These are phyloP conservation scores for Calophaca sinica DNA, from an alignment of 306 rosid genomes.

Conservation along the genomic window DNA sequence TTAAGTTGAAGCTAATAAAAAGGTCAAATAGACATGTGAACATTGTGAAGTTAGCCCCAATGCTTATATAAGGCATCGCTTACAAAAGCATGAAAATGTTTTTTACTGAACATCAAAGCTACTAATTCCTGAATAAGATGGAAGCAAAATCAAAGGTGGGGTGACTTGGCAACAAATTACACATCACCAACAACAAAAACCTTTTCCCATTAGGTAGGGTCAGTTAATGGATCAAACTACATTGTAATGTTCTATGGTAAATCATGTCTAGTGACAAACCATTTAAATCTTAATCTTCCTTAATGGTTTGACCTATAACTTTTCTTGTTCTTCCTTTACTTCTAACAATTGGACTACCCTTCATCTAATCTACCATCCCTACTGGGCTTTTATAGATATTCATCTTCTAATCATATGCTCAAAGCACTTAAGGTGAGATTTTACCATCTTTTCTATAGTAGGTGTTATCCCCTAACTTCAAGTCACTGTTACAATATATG, in stretches of 20 bases:
- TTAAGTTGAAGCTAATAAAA: not conserved
- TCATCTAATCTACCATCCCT: not conserved
- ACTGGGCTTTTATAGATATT: not conserved
- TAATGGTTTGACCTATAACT: not conserved
- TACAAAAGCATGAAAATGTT: not conserved
- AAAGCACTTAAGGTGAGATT: not conserved
- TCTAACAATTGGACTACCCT: not conserved
- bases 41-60: not conserved
- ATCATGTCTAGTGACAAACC: constrained; percentile 6
- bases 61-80: not conserved
- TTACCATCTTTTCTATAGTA: not conserved
- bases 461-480: not conserved
- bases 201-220: not conserved
- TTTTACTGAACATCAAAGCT: constrained; percentile 12
- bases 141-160: not conserved
- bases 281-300: not conserved
- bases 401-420: not conserved
- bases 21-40: not conserved
- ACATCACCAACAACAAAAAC: not conserved
- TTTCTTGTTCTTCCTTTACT: not conserved
- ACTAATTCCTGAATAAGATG: constrained; percentile 6
- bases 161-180: not conserved
- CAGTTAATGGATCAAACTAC: not conserved
- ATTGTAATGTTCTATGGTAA: not conserved
- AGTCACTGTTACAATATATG: not conserved